These are phyloP conservation scores for Macrotyloma uniflorum DNA, from an alignment of 306 rosid species.

Conservation along the genomic window DNA sequence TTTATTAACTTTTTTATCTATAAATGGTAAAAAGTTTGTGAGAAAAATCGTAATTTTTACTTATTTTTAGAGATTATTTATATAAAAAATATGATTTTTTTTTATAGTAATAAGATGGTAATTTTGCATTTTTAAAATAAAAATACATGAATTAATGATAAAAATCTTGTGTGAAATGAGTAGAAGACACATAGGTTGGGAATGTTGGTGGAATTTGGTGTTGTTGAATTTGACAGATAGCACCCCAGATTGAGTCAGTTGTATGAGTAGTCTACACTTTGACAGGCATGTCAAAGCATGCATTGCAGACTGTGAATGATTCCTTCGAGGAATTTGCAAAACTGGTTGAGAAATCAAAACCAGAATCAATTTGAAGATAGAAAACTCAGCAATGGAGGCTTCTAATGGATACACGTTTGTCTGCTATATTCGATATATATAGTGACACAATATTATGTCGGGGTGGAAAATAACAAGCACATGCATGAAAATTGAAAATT, in stretches of 20 bases:
- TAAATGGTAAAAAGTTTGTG: no score
- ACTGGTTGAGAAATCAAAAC: conserved; percentile 32
- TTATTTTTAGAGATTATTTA: no score
- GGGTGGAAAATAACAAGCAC: neutral
- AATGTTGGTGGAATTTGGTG: neutral
- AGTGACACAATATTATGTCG: neutral
- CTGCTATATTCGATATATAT: conserved; percentile 5
- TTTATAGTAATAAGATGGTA: no score
- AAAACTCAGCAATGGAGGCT: neutral
- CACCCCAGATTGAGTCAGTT: conserved; percentile 21
- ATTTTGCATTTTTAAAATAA: no score
- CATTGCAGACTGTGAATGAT: conserved; percentile 18
- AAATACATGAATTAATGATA: neutral
- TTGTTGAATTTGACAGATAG: conserved; percentile 12
- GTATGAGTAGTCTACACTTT: conserved; percentile 23
- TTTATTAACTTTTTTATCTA: no score
- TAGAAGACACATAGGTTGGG: neutral
- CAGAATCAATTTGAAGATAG: conserved; percentile 23
- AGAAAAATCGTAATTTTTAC: no score
- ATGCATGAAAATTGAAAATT: neutral
- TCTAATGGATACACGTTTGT: conserved; percentile 7
- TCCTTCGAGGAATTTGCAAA: conserved; percentile 9
- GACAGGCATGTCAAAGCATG: conserved; percentile 21
- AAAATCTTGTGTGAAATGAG: conserved; percentile 27
- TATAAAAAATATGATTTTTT: no score